A percentile compares a stretch with the other conserved stretches of the same genome.
These are phyloP conservation scores for Trypanosoma scelopori DNA, from an alignment of 208 protist genomes.

Conservation along the genomic window DNA sequence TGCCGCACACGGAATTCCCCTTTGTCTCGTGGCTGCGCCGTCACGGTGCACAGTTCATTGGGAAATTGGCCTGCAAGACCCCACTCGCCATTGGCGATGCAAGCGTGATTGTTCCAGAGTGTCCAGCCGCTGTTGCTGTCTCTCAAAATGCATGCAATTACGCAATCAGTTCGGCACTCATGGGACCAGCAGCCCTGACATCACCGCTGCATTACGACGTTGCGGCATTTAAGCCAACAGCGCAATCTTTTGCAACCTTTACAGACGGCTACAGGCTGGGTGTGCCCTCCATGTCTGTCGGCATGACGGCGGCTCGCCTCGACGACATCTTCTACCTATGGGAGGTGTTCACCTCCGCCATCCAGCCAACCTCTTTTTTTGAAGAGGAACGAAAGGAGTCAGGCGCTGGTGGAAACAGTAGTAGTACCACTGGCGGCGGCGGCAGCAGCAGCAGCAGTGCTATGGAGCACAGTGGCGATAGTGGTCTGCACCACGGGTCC, in stretches of 20 bases:
- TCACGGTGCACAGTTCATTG: conserved; percentile 75
- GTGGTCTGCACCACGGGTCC: not conserved
- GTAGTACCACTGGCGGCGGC: not conserved
- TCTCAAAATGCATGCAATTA: conserved; percentile 68
- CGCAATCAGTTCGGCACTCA: conserved; percentile 68
- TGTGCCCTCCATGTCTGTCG: conserved; percentile 77
- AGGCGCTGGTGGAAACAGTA: not conserved
- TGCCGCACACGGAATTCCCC: conserved; percentile 59
- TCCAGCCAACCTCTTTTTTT: conserved; percentile 51
- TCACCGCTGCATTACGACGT: conserved; percentile 65
- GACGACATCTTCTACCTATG: conserved; percentile 87
- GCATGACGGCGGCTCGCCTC: conserved; percentile 65
- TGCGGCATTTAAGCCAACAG: conserved; percentile 86
- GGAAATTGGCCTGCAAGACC: conserved; percentile 69
- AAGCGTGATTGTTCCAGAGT: conserved; percentile 50
- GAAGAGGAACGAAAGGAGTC: conserved; percentile 16
- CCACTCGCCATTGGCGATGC: conserved; percentile 72
- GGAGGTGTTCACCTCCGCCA: conserved; percentile 82
- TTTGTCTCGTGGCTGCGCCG: conserved; percentile 82
- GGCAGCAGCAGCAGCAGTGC: not conserved
- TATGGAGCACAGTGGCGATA: not conserved
- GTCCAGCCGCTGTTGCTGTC: conserved; percentile 53
- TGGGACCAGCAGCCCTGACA: conserved; percentile 62
- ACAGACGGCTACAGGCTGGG: conserved; percentile 60
- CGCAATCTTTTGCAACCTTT: conserved; percentile 84